Evolutionary conservation across 139 green algal genomes (phyloP).

Genomic region (Pseudopediastrum boryanum): DNA sequence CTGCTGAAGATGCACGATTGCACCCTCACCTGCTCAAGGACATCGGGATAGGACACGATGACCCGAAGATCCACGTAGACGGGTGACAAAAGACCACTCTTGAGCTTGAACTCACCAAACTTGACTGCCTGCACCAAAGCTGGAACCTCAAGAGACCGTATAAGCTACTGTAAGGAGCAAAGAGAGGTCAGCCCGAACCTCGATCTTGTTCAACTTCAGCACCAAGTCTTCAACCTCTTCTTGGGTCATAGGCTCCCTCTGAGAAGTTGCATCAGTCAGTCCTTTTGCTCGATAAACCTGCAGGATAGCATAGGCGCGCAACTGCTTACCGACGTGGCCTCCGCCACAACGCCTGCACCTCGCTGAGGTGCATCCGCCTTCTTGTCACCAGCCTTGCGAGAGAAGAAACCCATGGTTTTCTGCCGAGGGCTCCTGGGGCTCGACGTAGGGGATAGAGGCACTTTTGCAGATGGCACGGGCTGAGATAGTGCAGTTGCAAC

Average conservation of each 20-base stretch:
- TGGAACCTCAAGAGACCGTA: neutral
- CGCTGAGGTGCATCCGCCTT: no score
- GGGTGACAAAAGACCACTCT: slow-evolving; percentile 94
- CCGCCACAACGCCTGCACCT: no score
- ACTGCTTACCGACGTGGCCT: no score
- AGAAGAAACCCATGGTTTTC: no score
- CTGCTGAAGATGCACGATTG: neutral
- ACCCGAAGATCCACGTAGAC: slow-evolving; percentile 98
- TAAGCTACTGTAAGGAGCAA: neutral
- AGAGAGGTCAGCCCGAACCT: slow-evolving; percentile 72
- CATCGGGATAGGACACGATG: slow-evolving; percentile 98
- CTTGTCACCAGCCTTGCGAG: no score
- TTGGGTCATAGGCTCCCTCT: slow-evolving; percentile 68
- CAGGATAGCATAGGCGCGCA: neutral
- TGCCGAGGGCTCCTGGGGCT: no score
- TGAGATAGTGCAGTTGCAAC: no score
- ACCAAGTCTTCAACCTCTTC: slow-evolving; percentile 87
- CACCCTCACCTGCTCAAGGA: slow-evolving; percentile 79
- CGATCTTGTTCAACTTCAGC: slow-evolving; percentile 88
- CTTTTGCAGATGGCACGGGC: no score
- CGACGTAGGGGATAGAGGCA: no score
- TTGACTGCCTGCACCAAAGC: slow-evolving; percentile 89
- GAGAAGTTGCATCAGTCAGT: no score
- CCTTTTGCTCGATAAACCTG: slow-evolving; percentile 35
- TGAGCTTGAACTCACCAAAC: slow-evolving; percentile 99